phyloP scores from a whole-genome alignment of 371 early-diverging fungal genomes.

The Mucor racemosus region DNA sequence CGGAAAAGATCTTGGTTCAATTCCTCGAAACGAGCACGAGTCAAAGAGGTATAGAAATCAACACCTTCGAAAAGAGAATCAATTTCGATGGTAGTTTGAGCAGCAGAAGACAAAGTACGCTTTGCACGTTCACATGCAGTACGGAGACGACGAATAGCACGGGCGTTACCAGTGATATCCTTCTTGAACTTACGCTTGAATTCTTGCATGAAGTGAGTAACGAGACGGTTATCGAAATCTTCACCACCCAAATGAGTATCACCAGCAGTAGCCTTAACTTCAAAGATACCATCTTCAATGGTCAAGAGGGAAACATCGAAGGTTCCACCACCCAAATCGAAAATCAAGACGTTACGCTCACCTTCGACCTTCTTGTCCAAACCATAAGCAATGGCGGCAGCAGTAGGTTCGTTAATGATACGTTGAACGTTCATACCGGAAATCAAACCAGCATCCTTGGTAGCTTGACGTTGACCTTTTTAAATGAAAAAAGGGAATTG shows the following conservation, averaged over 20 bases:
- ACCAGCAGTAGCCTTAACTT: constrained; percentile 96
- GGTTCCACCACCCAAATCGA: constrained; percentile 97
- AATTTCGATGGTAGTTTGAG: constrained; percentile 87
- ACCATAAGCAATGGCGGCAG: constrained; percentile 97
- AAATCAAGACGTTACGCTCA: constrained; percentile 89
- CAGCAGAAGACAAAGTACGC: constrained; percentile 91
- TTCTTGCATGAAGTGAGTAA: constrained; percentile 80
- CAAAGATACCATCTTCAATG: constrained; percentile 91
- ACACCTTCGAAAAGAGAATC: constrained; percentile 92
- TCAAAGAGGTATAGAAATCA: constrained; percentile 85
- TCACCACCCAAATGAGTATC: constrained; percentile 98
- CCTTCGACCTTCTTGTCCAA: constrained; percentile 78
- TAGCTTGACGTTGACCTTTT: constrained; percentile 87
- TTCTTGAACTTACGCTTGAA: constrained; percentile 88
- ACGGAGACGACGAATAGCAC: constrained; percentile 92
- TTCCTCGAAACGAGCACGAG: constrained; percentile 95
- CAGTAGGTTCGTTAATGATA: constrained; percentile 97
- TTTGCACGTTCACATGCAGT: constrained; percentile 97
- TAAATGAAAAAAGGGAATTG: constrained; percentile 20
- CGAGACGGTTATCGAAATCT: constrained; percentile 95
- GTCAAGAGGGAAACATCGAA: constrained; percentile 94
- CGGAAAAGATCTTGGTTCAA: constrained; percentile 90
- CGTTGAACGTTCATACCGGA: constrained; percentile 83
- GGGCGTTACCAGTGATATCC: constrained; percentile 83
- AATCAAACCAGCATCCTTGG: constrained; percentile 84